These are phyloP conservation scores for Ogataea pilisensis DNA, from an alignment of 805 yeast genomes.

Conservation along the genomic window DNA sequence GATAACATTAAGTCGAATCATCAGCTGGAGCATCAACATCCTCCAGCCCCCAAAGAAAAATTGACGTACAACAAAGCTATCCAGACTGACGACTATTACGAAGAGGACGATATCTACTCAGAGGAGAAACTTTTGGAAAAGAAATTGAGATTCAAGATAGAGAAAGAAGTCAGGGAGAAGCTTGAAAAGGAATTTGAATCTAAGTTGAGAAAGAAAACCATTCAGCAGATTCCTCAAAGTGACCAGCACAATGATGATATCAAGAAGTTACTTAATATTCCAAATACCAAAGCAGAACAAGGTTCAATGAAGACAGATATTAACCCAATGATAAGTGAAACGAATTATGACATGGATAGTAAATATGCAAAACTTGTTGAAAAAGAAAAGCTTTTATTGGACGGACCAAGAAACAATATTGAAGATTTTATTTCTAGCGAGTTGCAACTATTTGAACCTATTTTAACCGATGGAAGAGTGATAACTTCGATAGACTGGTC, in stretches of 20 bases:
- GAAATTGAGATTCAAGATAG: constrained; percentile 10
- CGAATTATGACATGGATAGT: constrained; percentile 26
- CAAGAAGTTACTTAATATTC: not conserved
- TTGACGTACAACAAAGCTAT: constrained; percentile 18
- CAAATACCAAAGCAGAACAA: constrained; percentile 2
- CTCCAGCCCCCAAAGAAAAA: not conserved
- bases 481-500: constrained; percentile 30
- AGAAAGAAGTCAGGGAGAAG: constrained; percentile 5
- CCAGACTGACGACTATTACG: constrained; percentile 15
- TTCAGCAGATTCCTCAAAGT: constrained; percentile 2
- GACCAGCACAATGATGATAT: too few species aligned
- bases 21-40: too few species aligned
- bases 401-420: not conserved
- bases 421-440: constrained; percentile 5
- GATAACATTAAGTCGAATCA: too few species aligned
- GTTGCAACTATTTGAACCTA: constrained; percentile 2
- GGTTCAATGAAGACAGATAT: constrained; percentile 1
- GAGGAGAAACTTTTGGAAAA: constrained; percentile 10
- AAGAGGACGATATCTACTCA: constrained; percentile 2
- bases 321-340: constrained; percentile 19
- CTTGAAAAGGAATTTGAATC: constrained; percentile 8
- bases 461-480: constrained; percentile 9
- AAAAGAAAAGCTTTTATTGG: not conserved
- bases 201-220: constrained; percentile 4
- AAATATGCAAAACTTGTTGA: constrained; percentile 15